These are phyloP conservation scores for Chlorella sp. DNA, from an alignment of 139 green algal species.

Conservation along the genomic window DNA sequence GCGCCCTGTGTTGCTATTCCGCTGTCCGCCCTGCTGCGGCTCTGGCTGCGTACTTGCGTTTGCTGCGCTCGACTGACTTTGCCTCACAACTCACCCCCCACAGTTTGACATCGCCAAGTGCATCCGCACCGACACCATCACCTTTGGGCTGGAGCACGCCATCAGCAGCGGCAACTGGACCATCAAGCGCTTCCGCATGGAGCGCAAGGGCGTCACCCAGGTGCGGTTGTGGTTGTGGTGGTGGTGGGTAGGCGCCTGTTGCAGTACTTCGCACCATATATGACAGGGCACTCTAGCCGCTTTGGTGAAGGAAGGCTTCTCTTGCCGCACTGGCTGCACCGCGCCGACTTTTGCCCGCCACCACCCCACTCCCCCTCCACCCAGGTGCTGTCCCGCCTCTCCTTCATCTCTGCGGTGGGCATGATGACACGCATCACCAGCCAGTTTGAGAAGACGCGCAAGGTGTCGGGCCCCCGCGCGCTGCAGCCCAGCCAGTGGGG, in stretches of 20 bases:
- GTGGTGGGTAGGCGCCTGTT: background rate
- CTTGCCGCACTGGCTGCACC: too few species aligned
- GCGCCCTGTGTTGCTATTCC: too few species aligned
- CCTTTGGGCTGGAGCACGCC: slow-evolving; percentile 92
- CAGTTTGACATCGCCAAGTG: slow-evolving; percentile 95
- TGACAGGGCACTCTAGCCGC: too few species aligned
- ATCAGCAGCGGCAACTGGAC: slow-evolving; percentile 97
- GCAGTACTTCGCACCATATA: too few species aligned
- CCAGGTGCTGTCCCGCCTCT: slow-evolving; percentile 95
- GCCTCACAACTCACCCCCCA: too few species aligned
- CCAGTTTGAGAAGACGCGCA: slow-evolving; percentile 99
- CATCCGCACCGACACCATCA: slow-evolving; percentile 94
- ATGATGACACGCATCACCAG: slow-evolving; percentile 99
- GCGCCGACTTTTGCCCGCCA: background rate
- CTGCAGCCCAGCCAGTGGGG: slow-evolving; percentile 98
- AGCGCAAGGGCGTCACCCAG: slow-evolving; percentile 97
- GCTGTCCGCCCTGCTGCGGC: too few species aligned
- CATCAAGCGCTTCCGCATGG: slow-evolving; percentile 98
- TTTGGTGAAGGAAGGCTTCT: too few species aligned
- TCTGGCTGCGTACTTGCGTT: too few species aligned
- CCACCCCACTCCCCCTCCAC: background rate
- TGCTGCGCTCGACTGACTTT: too few species aligned
- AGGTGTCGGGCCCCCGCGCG: slow-evolving; percentile 90
- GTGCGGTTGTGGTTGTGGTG: slow-evolving; percentile 61
- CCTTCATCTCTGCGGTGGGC: slow-evolving; percentile 94